Evolutionary conservation across 2,329 filamentous ascomycete species (phyloP).

Genomic region (Sordariomycetes sp.): DNA sequence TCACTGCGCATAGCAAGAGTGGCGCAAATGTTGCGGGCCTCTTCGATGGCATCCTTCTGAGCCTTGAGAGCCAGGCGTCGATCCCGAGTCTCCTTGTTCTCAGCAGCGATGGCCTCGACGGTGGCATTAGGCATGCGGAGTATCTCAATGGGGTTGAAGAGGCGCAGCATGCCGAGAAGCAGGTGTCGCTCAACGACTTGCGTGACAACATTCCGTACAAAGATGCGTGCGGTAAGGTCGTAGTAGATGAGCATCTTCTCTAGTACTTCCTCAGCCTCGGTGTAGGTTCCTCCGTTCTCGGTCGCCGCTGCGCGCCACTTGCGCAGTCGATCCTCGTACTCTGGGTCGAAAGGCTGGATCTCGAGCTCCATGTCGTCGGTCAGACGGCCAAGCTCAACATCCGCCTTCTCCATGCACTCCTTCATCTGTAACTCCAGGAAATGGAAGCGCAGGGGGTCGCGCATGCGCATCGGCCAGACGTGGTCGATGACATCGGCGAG

Average conservation of each 20-base stretch:
- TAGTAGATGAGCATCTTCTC: conserved; percentile 50
- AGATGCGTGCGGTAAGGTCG: conserved; percentile 41
- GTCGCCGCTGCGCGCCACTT: conserved; percentile 34
- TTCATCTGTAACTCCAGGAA: conserved; percentile 41
- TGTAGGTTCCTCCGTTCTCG: conserved; percentile 34
- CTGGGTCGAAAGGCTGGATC: conserved; percentile 42
- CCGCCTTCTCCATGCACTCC: conserved; percentile 34
- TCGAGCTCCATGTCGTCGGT: conserved; percentile 43
- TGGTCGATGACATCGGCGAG: conserved; percentile 40
- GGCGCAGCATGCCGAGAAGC: conserved; percentile 38
- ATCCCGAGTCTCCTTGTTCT: conserved; percentile 43
- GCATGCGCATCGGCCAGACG: conserved; percentile 41
- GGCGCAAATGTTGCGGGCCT: conserved; percentile 39
- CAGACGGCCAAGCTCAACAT: conserved; percentile 33
- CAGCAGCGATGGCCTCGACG: conserved; percentile 40
- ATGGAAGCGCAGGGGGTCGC: conserved; percentile 36
- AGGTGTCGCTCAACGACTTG: conserved; percentile 43
- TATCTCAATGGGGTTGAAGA: conserved; percentile 44
- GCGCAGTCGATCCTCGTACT: conserved; percentile 40
- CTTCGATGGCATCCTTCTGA: conserved; percentile 40
- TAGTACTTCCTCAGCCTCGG: conserved; percentile 41
- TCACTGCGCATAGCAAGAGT: conserved; percentile 43
- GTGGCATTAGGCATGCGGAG: conserved; percentile 32
- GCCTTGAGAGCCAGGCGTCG: conserved; percentile 35
- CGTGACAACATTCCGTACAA: conserved; percentile 42